These are phyloP conservation scores for Ceratorhiza oryzae-sativae DNA, from an alignment of 1,284 basidiomycete genomes.

Conservation along the genomic window DNA sequence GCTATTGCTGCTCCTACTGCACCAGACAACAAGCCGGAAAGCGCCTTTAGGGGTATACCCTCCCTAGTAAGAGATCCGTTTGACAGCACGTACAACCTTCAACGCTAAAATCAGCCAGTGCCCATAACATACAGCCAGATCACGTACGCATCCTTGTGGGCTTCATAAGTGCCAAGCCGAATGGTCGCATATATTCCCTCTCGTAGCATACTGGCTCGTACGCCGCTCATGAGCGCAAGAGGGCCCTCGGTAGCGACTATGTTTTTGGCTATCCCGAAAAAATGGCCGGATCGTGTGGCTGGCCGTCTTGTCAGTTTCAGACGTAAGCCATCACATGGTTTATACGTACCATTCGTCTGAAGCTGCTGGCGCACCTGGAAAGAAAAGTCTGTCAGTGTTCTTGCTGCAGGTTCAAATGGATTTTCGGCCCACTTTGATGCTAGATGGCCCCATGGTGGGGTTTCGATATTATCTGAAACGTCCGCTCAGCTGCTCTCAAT, in stretches of 20 bases:
- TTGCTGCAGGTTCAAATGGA: neutral
- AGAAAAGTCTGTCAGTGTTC: neutral
- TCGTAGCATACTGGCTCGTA: slow-evolving; percentile 53
- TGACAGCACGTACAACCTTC: slow-evolving; percentile 36
- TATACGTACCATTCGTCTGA: slow-evolving; percentile 49
- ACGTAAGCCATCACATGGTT: neutral
- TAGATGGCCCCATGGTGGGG: slow-evolving; percentile 1
- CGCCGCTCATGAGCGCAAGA: slow-evolving; percentile 50
- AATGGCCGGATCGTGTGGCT: slow-evolving; percentile 49
- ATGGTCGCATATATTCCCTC: slow-evolving; percentile 53
- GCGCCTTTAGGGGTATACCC: slow-evolving; percentile 52
- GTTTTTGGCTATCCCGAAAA: slow-evolving; percentile 52
- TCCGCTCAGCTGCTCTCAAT: slow-evolving; percentile 5
- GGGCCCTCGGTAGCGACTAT: slow-evolving; percentile 52
- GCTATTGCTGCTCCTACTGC: slow-evolving; percentile 54
- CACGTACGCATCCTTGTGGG: slow-evolving; percentile 54
- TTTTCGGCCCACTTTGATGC: slow-evolving; percentile 47
- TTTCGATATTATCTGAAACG: slow-evolving; percentile 8
- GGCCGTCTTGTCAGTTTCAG: slow-evolving; percentile 42
- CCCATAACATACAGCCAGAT: neutral
- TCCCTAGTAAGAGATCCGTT: slow-evolving; percentile 49
- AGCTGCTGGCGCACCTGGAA: slow-evolving; percentile 53
- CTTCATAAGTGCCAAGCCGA: slow-evolving; percentile 54
- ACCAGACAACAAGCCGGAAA: slow-evolving; percentile 51
- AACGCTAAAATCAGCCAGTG: neutral